Conservation (phyloP, 306 rosid species). For the Oxytropis ochrocephala region DNA sequence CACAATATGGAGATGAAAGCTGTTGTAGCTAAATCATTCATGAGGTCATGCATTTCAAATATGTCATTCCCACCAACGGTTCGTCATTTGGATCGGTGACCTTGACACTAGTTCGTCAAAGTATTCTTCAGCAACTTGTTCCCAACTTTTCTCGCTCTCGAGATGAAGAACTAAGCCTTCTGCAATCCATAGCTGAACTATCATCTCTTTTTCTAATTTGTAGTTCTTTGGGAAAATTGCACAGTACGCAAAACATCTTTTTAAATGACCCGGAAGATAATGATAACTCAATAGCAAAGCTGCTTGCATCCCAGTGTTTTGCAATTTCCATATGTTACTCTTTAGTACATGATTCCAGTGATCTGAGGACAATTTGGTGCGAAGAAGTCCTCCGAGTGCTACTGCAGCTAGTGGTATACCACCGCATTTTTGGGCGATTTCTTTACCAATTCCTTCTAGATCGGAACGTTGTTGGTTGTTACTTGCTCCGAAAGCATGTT, state of each 20-base stretch:
- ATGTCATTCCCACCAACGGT: neutral
- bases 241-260: constrained; percentile 9
- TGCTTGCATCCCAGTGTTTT: neutral
- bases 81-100: constrained; percentile 12
- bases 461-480: neutral
- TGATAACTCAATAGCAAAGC: neutral
- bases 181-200: constrained; percentile 30
- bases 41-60: too few species aligned
- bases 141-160: neutral
- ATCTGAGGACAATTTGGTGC: neutral
- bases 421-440: constrained; percentile 24
- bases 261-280: neutral
- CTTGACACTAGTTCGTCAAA: constrained; percentile 21
- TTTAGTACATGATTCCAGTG: neutral
- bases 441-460: constrained; percentile 25
- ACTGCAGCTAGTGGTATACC: constrained; percentile 43
- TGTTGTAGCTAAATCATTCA: too few species aligned
- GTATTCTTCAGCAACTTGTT: constrained; percentile 16
- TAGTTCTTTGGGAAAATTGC: constrained; percentile 19
- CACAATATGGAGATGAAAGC: too few species aligned
- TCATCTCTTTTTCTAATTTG: neutral
- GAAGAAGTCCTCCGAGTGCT: constrained; percentile 30
- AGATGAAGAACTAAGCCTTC: constrained; percentile 8
- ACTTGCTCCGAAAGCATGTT: constrained; percentile 24
- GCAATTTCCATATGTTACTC: neutral